Base-by-base conservation (phyloP, 192 early-diverging fungal species). In the Coemansia sp. region DNA sequence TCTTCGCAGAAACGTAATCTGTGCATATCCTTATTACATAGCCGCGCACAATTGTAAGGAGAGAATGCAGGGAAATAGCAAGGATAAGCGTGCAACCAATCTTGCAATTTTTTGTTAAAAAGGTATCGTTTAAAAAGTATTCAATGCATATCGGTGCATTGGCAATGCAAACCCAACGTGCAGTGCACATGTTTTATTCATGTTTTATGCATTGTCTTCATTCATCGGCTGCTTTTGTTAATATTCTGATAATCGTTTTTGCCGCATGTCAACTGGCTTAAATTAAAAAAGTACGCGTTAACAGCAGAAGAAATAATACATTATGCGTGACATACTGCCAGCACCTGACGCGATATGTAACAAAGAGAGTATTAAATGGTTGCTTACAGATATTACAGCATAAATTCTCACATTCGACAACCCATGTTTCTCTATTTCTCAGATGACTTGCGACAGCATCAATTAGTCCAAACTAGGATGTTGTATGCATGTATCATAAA, bases 281-380 rank as follows among this genome's bases (percentile, higher is more conserved):
- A 49, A 49, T 49, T 49, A 49, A 49, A 49, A 45, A 45, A 12
- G 41, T 35, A n/a, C 16, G 41, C 14, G 41, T 45, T 45, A n/a
- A 16, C 41, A n/a, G 41, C 41, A 45, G 14, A 45, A 45, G 16
- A 19, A 8, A 49, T 49, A 17, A 49, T 49, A 49, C 48, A 49
- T n/a, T 8, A 19, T 49, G 19, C 19, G n/a, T 21, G 48, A 9
- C 7, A 49, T 16, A 8, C 7, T 19, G 48, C 19, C 12, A 8
- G n/a, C n/a, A 17, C 8, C 48, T 21, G 16, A 49, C 16, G 16
- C 19, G 48, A 47, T 17, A 19, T 49, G 19, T 49, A 16, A 49
- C 19, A 49, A 49, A n/a, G 7, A 49, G 19, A 49, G 19, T 21
- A 49, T 17, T 49, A 49, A 49, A 17, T 49, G 48, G n/a, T 8